Percentiles rank a stretch among this genome's conserved stretches.
phyloP scores from a whole-genome alignment of 2,329 filamentous ascomycete species.

The Neofusicoccum sp. region DNA sequence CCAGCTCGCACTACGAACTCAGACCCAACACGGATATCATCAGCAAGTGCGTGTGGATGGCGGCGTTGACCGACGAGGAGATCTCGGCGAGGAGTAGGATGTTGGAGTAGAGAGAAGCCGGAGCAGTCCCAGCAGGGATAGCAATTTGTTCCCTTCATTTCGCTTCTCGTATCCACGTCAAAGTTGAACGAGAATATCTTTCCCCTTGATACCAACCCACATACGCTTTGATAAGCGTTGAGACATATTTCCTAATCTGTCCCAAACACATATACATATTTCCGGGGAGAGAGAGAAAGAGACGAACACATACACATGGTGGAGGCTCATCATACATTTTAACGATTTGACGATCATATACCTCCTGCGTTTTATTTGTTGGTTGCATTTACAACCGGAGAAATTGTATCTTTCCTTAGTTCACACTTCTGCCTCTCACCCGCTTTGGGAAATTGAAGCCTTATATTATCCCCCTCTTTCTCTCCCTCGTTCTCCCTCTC shows the following conservation, averaged over 20 bases:
- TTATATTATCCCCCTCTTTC: no score
- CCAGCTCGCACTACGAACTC: conserved; percentile 74
- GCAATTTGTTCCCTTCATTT: neutral
- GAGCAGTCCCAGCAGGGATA: neutral
- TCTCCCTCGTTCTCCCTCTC: neutral
- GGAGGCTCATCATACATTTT: neutral
- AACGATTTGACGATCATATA: conserved; percentile 17
- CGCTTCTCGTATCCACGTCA: neutral
- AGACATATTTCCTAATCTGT: conserved; percentile 17
- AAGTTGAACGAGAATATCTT: neutral
- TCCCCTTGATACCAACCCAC: neutral
- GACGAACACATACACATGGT: neutral
- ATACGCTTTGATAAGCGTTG: conserved; percentile 3
- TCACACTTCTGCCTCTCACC: neutral
- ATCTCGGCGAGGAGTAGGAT: conserved; percentile 48
- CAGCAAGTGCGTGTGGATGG: conserved; percentile 84
- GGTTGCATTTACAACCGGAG: conserved; percentile 7
- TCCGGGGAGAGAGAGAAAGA: neutral
- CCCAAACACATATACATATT: neutral
- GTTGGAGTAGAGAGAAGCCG: conserved; percentile 18
- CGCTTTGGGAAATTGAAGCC: no score
- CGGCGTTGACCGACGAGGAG: conserved; percentile 74
- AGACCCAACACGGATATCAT: conserved; percentile 75
- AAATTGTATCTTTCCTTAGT: neutral
- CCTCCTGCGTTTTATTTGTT: neutral